A percentile compares a stretch with the other conserved stretches of the same genome.
These are phyloP conservation scores for Lentinula boryana DNA, from an alignment of 768 basidiomycete genomes.

Conservation along the genomic window DNA sequence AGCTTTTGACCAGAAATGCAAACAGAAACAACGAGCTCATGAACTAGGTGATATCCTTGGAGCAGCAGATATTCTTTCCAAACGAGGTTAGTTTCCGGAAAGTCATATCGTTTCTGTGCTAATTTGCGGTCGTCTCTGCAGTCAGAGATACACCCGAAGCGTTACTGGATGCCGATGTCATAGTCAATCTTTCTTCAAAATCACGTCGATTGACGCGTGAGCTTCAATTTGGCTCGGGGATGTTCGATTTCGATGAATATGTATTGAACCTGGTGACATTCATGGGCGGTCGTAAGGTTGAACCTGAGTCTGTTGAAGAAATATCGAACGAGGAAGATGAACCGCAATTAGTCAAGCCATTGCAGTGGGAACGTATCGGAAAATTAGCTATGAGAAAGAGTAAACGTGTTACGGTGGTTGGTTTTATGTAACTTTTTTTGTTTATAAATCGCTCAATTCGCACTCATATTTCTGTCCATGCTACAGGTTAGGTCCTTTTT, in stretches of 20 bases:
- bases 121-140: conserved; percentile 16
- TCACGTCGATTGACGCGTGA: conserved; percentile 81
- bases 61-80: conserved; percentile 56
- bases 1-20: conserved; percentile 33
- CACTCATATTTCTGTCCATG: conserved; percentile 11
- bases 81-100: conserved; percentile 39
- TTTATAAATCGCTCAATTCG: neutral
- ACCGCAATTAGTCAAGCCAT: conserved; percentile 25
- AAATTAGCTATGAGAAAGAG: conserved; percentile 80
- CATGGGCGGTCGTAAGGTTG: conserved; percentile 65
- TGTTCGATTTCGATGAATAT: conserved; percentile 92
- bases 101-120: neutral
- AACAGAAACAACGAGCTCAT: conserved; percentile 31
- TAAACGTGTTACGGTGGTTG: conserved; percentile 69
- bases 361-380: conserved; percentile 86
- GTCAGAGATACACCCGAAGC: conserved; percentile 85
- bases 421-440: conserved; percentile 69
- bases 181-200: conserved; percentile 55
- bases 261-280: conserved; percentile 65
- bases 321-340: conserved; percentile 39
- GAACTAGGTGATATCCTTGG: conserved; percentile 48
- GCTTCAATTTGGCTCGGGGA: conserved; percentile 80
- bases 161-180: conserved; percentile 78
- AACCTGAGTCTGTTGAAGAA: conserved; percentile 37
- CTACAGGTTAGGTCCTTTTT: conserved; percentile 89